Evolutionary conservation across 345 rosid genomes (phyloP), one percentile per base, ranked within the genome.

Genomic region (Eucalyptus cloeziana): DNA sequence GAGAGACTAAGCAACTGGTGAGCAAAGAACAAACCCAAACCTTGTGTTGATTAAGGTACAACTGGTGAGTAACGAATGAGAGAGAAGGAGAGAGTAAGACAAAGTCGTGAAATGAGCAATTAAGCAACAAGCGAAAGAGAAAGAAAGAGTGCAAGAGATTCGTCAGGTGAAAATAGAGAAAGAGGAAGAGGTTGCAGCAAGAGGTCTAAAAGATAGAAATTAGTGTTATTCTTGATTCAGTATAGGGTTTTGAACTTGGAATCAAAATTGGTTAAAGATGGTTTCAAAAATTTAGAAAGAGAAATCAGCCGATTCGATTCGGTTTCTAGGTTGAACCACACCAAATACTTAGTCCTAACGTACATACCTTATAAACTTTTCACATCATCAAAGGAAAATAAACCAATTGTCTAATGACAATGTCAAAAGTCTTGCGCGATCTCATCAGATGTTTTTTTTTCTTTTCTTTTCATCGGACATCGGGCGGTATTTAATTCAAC

Each of bases 161-260:
- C 7, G 14, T 30, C 9, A 13, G 33, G 16, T 62, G 71, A 27
- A 62, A 62, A 30, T 14, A 62, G 33, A 13, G 19, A 62, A 30
- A 30, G 71, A 62, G 33, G 71, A 62, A 62, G 17, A 62, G 33
- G 71, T 13, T 15, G 33, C 9, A 30, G 16, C 71, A 62, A 30
- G 33, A 30, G 33, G 19, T 62, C 71, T 13, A 62, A 13, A 27
- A 62, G 17, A 62, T 13, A 62, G 71, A 62, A 62, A 30, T 30
- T 13, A 30, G 33, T 9, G 71, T 62, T 62, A 62, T n/a, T 62
- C 33, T 62, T 27, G 4, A 14, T 62, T 7, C 4, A 2, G 3
- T 4, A 11, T 0, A 13, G 16, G 17, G 0, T 30, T 12, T 4
- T 13, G 6, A 13, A 62, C 17, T 0, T 62, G 71, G 33, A 62